Percentiles rank a stretch among this genome's conserved stretches.
Conservation (phyloP, 352 stramenopile genomes). For the Phytopythium cucurbitacearum region DNA sequence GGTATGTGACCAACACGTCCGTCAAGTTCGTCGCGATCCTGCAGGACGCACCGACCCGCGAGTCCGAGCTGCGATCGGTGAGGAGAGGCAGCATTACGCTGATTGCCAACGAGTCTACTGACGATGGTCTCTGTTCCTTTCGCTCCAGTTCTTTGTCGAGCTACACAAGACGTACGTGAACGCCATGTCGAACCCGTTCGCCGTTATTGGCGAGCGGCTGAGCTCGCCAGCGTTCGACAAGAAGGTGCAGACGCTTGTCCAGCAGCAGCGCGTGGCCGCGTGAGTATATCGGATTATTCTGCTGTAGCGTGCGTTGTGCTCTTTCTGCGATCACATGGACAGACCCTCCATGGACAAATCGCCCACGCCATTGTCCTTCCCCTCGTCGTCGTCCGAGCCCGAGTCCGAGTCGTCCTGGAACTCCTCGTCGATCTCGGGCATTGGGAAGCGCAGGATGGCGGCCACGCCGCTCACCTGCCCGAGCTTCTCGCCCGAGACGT, state of each 20-base stretch:
- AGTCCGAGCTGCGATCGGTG: conserved; percentile 74
- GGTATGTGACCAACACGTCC: conserved; percentile 84
- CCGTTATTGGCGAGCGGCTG: conserved; percentile 75
- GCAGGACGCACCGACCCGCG: conserved; percentile 66
- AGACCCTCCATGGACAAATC: conserved; percentile 65
- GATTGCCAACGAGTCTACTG: neutral
- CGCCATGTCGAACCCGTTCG: conserved; percentile 83
- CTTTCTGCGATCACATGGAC: conserved; percentile 24
- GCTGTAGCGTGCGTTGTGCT: conserved; percentile 1
- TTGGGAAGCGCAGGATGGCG: conserved; percentile 94
- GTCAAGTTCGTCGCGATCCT: conserved; percentile 82
- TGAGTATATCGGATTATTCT: neutral
- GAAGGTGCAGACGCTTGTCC: conserved; percentile 68
- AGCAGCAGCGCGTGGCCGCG: conserved; percentile 53
- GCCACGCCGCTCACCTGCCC: conserved; percentile 93
- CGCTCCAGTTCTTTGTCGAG: conserved; percentile 68
- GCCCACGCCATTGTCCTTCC: conserved; percentile 44
- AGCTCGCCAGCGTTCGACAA: conserved; percentile 78
- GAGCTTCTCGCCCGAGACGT: conserved; percentile 94
- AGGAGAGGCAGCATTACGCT: conserved; percentile 2
- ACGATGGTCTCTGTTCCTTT: neutral
- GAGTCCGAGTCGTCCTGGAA: conserved; percentile 63
- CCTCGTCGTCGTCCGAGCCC: conserved; percentile 32
- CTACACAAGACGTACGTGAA: conserved; percentile 87
- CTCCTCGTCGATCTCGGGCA: conserved; percentile 95